A percentile compares a stretch with the other conserved stretches of the same genome.
Evolutionary conservation across 1,139 yeast genomes (phyloP).

Genomic region (Geotrichum fermentans): DNA sequence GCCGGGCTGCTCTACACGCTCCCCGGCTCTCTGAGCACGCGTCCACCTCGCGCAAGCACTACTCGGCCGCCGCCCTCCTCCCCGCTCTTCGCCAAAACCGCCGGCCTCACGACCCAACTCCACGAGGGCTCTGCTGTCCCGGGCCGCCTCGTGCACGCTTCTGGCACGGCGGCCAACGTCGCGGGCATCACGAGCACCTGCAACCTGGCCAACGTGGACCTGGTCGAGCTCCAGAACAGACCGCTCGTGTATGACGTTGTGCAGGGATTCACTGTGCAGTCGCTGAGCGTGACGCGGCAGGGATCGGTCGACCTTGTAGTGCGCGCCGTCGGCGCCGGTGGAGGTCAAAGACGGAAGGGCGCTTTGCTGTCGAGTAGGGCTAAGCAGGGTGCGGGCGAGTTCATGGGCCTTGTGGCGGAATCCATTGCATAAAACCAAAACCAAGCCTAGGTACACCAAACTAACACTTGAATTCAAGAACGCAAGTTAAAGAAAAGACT

Average conservation of each 20-base stretch:
- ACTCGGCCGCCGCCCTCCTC: background rate
- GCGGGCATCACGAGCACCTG: constrained; percentile 23
- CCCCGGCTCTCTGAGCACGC: constrained; percentile 24
- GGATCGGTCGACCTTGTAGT: constrained; percentile 17
- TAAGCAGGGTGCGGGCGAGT: background rate
- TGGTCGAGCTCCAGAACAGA: background rate
- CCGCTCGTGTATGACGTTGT: constrained; percentile 10
- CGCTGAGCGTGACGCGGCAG: constrained; percentile 9
- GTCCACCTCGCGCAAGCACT: constrained; percentile 18
- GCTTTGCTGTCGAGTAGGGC: constrained; percentile 2
- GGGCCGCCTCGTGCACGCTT: constrained; percentile 22
- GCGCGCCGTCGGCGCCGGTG: background rate
- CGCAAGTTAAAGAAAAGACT: too few species aligned
- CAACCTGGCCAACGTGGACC: constrained; percentile 9
- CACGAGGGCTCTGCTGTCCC: constrained; percentile 14
- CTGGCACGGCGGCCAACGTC: constrained; percentile 21
- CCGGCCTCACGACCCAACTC: background rate
- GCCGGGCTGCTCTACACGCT: constrained; percentile 27
- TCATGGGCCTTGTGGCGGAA: constrained; percentile 1
- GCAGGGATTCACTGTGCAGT: constrained; percentile 16
- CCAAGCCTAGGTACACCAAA: background rate
- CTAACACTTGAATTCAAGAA: too few species aligned
- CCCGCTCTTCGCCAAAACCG: background rate
- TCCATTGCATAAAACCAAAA: constrained; percentile 1
- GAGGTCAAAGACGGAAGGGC: constrained; percentile 1